Base-by-base conservation (phyloP, 202 grass and related monocot species). In the Tripidium arundinaceum region DNA sequence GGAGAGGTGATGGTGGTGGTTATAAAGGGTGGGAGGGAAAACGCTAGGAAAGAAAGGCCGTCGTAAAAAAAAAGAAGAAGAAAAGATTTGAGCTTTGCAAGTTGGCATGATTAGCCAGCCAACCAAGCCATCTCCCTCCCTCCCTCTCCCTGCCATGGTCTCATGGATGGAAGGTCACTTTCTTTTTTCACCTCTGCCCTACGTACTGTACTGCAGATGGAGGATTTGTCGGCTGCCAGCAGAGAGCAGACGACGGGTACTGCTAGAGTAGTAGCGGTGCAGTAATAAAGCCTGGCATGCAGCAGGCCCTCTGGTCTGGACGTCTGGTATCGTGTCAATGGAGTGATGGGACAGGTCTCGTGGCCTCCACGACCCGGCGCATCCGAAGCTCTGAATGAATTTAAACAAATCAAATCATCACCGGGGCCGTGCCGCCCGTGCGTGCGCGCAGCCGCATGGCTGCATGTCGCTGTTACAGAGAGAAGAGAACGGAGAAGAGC, bases 21-120 rank as follows among this genome's bases (percentile, higher is more conserved):
- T 88, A 89, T 91, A 91, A 91, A 88, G 79, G 81, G 89, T 82
- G 83, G 69, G 89, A 84, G n/a, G 69, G 57, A 82, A 85, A 89
- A 63, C 79, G 34, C 63, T 8, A 74, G 39, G 38, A 69, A 76
- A 16, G 5, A n/a, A n/a, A n/a, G n/a, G 22, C 16, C 63, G 63
- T 6, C 33, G 22, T 65, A 15, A 37, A 21, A n/a, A 21, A 67
- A 14, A 18, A 10, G n/a, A n/a, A n/a, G n/a, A n/a, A n/a, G n/a
- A n/a, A 65, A 65, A 62, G 14, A 26, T 26, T 6, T 31, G 67
- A 50, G 36, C 7, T 75, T 77, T 78, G 82, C 63, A 68, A 77
- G 82, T 68, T 78, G 82, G 36, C 64, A 77, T 78, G 81, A 69
- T 76, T 83, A 68, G 72, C 69, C 43, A 72, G 42, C 14, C 40